phyloP scores from a whole-genome alignment of 2,329 filamentous ascomycete genomes.

The Cladosporium sp. region DNA sequence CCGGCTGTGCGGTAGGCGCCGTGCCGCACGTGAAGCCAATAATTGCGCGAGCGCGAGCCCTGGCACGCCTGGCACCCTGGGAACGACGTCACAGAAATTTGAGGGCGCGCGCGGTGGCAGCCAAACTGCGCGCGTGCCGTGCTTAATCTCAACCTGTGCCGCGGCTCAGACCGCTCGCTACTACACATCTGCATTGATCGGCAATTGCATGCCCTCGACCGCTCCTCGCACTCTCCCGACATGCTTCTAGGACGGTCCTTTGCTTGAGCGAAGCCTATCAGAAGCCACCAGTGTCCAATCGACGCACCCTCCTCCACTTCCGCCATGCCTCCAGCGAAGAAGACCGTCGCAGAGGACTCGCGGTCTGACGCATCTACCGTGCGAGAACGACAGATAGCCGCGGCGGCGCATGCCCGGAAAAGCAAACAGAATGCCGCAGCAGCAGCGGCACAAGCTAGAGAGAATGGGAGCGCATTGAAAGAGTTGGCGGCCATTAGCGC shows the following conservation, averaged over 20 bases:
- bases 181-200: not conserved
- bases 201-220: not conserved
- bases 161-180: constrained; percentile 1
- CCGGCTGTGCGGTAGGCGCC: too few relatives aligned
- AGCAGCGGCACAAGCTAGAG: constrained; percentile 14
- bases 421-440: constrained; percentile 28
- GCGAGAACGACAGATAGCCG: constrained; percentile 38
- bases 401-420: constrained; percentile 32
- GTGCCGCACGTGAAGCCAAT: too few relatives aligned
- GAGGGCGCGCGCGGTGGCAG: not conserved
- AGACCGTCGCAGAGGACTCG: constrained; percentile 34
- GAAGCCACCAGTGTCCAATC: too few relatives aligned
- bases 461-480: constrained; percentile 22
- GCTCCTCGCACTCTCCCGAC: not conserved
- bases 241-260: not conserved
- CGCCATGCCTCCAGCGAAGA: constrained; percentile 32
- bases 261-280: not conserved
- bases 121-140: not conserved
- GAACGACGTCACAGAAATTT: not conserved
- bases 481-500: constrained; percentile 22
- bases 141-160: not conserved
- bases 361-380: constrained; percentile 28
- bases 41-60: not conserved
- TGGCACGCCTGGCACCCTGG: too few relatives aligned
- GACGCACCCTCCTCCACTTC: too few relatives aligned